Evolutionary conservation across 257 asterid species (phyloP).

Genomic region (Nyctanthes arbortristis): DNA sequence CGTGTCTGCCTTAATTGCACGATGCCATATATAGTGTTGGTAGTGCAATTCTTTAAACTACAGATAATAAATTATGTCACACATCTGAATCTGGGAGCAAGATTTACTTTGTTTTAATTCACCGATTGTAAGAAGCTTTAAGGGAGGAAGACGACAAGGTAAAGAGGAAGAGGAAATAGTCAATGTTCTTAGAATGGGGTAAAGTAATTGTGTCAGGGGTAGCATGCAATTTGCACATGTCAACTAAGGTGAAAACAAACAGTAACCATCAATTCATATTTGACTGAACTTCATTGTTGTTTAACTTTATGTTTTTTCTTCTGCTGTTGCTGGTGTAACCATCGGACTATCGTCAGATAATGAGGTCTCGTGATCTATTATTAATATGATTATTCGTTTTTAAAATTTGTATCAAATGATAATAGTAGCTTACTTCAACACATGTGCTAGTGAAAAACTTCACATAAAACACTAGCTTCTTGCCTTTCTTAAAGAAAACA

Average conservation of each 20-base stretch:
- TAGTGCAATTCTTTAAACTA: no score
- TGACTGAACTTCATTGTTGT: background rate
- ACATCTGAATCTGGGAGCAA: background rate
- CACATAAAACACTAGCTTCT: background rate
- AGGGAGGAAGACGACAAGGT: background rate
- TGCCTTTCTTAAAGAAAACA: no score
- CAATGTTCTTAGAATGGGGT: background rate
- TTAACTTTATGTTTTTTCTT: no score
- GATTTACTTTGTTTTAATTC: background rate
- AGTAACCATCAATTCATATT: background rate
- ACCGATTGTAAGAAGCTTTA: background rate
- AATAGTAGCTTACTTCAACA: background rate
- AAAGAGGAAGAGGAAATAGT: background rate
- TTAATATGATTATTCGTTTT: background rate
- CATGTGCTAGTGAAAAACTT: background rate
- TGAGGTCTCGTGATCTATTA: background rate
- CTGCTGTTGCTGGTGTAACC: no score
- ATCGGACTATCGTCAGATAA: background rate
- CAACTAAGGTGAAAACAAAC: background rate
- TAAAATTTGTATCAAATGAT: background rate
- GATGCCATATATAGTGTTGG: background rate
- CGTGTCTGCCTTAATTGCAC: background rate
- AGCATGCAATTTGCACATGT: background rate
- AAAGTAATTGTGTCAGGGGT: background rate
- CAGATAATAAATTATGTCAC: no score